These are phyloP conservation scores for Phalaenopsis aphrodite DNA, from an alignment of 106 monocot genomes.

Conservation along the genomic window DNA sequence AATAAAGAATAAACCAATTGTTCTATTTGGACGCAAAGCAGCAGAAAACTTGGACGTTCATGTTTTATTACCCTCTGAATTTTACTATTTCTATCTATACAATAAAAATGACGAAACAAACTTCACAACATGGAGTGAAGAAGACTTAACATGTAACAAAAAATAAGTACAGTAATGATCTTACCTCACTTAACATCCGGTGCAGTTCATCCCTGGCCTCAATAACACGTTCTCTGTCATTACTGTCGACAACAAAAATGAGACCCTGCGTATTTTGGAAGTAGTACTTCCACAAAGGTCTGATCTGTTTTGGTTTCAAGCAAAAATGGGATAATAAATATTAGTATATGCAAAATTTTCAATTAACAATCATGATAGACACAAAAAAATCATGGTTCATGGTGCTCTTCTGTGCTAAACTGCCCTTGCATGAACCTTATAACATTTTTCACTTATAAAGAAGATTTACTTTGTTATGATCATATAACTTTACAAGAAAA, in stretches of 20 bases:
- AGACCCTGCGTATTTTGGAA: constrained; percentile 24
- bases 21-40: too few relatives aligned
- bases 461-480: background rate
- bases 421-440: background rate
- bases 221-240: constrained; percentile 27
- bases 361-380: background rate
- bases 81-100: background rate
- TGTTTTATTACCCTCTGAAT: background rate
- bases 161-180: background rate
- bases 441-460: background rate
- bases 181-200: constrained; percentile 23
- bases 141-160: background rate
- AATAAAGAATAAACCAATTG: too few relatives aligned
- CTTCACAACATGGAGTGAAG: background rate
- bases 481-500: background rate
- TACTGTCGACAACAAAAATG: constrained; percentile 28
- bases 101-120: background rate
- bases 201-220: constrained; percentile 26
- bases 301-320: constrained; percentile 8
- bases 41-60: too few relatives aligned
- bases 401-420: background rate
- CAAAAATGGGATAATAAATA: background rate
- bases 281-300: constrained; percentile 24
- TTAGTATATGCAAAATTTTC: background rate
- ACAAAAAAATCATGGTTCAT: background rate